Evolutionary conservation across 495 filamentous ascomycete genomes (phyloP).

Genomic region (Lasiosphaeriaceae sp.): DNA sequence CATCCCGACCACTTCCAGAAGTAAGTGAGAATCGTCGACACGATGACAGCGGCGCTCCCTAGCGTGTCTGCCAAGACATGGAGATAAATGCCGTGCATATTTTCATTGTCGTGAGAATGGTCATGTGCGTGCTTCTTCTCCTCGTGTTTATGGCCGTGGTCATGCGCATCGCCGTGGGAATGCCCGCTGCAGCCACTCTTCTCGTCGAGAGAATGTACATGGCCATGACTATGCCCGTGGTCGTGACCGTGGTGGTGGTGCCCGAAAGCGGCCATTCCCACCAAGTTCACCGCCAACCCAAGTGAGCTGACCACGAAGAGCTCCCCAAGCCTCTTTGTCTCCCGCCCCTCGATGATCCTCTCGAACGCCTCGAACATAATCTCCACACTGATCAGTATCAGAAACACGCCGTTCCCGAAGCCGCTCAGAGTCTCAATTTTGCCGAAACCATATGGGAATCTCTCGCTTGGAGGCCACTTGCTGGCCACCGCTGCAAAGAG

Average conservation of each 20-base stretch:
- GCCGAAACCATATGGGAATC: slow-evolving; percentile 92
- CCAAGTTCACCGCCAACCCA: slow-evolving; percentile 83
- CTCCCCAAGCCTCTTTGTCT: slow-evolving; percentile 81
- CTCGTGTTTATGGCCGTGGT: slow-evolving; percentile 27
- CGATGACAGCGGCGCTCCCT: slow-evolving; percentile 89
- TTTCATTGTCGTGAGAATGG: slow-evolving; percentile 81
- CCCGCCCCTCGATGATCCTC: slow-evolving; percentile 70
- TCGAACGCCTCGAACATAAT: slow-evolving; percentile 95
- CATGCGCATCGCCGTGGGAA: slow-evolving; percentile 35
- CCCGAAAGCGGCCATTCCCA: slow-evolving; percentile 84
- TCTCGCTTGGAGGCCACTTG: slow-evolving; percentile 86
- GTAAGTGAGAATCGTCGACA: slow-evolving; percentile 83
- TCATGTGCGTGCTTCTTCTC: slow-evolving; percentile 37
- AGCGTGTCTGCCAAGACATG: slow-evolving; percentile 95
- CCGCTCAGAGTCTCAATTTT: slow-evolving; percentile 96
- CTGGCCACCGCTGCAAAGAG: slow-evolving; percentile 94
- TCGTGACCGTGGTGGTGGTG: slow-evolving; percentile 70
- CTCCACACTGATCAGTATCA: slow-evolving; percentile 94
- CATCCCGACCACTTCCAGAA: slow-evolving; percentile 88
- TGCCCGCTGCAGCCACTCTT: slow-evolving; percentile 10
- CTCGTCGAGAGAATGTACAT: slow-evolving; percentile 30
- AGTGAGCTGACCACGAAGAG: slow-evolving; percentile 80
- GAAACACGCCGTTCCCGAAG: slow-evolving; percentile 93
- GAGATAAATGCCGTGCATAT: slow-evolving; percentile 98
- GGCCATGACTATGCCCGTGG: slow-evolving; percentile 44